These are phyloP conservation scores for Diaporthe humulicola DNA, from an alignment of 2,329 filamentous ascomycete genomes.

Conservation along the genomic window DNA sequence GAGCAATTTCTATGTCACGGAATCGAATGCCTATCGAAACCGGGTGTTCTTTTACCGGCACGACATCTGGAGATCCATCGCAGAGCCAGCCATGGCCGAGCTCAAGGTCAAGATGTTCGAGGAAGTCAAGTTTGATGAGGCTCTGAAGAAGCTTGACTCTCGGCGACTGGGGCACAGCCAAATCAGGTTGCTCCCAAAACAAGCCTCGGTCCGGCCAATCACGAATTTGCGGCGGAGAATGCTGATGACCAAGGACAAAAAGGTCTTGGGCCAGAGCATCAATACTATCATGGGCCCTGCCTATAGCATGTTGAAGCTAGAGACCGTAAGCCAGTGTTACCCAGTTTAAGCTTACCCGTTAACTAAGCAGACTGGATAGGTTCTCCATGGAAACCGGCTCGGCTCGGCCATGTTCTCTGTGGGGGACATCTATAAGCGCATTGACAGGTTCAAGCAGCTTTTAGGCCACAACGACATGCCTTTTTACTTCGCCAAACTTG, in stretches of 20 bases:
- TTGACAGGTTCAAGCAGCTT: slow-evolving; percentile 76
- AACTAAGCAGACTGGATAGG: slow-evolving; percentile 48
- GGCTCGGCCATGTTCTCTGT: slow-evolving; percentile 87
- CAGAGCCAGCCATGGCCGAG: slow-evolving; percentile 76
- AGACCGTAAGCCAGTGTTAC: slow-evolving; percentile 68
- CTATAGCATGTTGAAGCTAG: slow-evolving; percentile 81
- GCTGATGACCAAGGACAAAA: slow-evolving; percentile 63
- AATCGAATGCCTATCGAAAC: slow-evolving; percentile 84
- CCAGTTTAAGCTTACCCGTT: not conserved
- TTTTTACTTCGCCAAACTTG: slow-evolving; percentile 91
- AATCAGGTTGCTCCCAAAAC: slow-evolving; percentile 87
- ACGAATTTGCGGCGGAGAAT: slow-evolving; percentile 83
- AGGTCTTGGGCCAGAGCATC: slow-evolving; percentile 72
- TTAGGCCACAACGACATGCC: slow-evolving; percentile 55
- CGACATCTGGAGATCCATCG: slow-evolving; percentile 86
- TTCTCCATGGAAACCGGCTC: slow-evolving; percentile 69
- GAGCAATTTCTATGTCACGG: slow-evolving; percentile 93
- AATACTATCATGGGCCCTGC: slow-evolving; percentile 76
- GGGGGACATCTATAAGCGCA: slow-evolving; percentile 80
- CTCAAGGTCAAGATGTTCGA: slow-evolving; percentile 84
- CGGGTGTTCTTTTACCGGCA: slow-evolving; percentile 94
- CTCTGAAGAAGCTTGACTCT: slow-evolving; percentile 69
- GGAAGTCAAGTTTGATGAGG: slow-evolving; percentile 73
- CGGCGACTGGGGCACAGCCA: slow-evolving; percentile 82
- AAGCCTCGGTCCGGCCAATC: slow-evolving; percentile 81